Conservation (phyloP, 352 stramenopile genomes). For the Phytophthora sojae region DNA sequence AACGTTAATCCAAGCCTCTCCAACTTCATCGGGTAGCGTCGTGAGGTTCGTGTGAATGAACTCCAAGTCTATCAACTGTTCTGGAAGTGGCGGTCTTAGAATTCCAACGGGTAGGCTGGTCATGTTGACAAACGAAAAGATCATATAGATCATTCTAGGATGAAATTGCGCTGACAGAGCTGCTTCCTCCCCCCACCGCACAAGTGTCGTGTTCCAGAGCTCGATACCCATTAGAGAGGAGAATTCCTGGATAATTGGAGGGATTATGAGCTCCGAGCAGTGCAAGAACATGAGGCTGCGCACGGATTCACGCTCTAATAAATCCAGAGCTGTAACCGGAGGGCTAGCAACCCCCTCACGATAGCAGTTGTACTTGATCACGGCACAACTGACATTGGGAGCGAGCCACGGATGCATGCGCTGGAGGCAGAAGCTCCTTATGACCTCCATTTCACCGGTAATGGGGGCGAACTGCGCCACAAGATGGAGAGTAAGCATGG, state of each 20-base stretch:
- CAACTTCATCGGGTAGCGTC: constrained; percentile 34
- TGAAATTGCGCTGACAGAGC: constrained; percentile 40
- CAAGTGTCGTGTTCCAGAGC: constrained; percentile 64
- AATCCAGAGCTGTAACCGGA: background rate
- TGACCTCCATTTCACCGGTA: background rate
- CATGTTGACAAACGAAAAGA: constrained; percentile 55
- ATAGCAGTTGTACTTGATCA: constrained; percentile 51
- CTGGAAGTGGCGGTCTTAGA: constrained; percentile 36
- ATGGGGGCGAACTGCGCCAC: background rate
- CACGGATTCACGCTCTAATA: constrained; percentile 34
- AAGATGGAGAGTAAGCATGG: constrained; percentile 8
- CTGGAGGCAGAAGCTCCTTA: constrained; percentile 30
- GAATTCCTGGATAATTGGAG: constrained; percentile 38
- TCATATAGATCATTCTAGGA: constrained; percentile 37
- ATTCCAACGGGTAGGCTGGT: constrained; percentile 43
- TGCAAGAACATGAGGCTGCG: constrained; percentile 53
- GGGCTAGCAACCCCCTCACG: constrained; percentile 19
- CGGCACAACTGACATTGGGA: constrained; percentile 44
- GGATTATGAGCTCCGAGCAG: constrained; percentile 47
- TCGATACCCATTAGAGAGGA: constrained; percentile 57
- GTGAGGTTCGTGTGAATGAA: constrained; percentile 49
- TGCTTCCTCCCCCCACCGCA: constrained; percentile 42
- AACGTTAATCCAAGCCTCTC: constrained; percentile 32
- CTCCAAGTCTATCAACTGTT: constrained; percentile 53
- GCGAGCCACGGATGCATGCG: constrained; percentile 49